These are phyloP conservation scores for Brassica hybrid DNA, from an alignment of 441 rosid species.

Conservation along the genomic window DNA sequence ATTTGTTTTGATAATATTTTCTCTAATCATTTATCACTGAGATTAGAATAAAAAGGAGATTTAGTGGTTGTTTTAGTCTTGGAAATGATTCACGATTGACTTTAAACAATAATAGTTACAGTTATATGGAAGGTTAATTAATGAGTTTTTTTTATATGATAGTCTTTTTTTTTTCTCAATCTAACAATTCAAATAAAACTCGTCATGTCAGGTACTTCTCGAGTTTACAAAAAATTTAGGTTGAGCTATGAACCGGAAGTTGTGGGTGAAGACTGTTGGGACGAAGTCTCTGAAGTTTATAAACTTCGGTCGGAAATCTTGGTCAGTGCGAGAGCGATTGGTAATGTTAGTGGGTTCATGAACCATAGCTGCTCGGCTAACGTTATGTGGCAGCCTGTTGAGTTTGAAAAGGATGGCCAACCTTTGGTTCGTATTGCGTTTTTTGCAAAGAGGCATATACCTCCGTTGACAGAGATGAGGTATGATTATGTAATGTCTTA, in stretches of 20 bases:
- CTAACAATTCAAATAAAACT: too few relatives aligned
- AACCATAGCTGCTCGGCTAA: slow-evolving; percentile 57
- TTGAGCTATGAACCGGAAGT: background rate
- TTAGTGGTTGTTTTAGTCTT: background rate
- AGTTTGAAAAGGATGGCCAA: slow-evolving; percentile 12
- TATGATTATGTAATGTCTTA: slow-evolving; percentile 47
- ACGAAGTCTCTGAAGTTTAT: slow-evolving; percentile 1
- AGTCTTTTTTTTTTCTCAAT: too few relatives aligned
- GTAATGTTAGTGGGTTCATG: slow-evolving; percentile 55
- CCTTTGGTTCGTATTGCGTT: slow-evolving; percentile 41
- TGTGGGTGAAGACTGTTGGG: slow-evolving; percentile 12
- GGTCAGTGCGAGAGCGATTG: slow-evolving; percentile 40
- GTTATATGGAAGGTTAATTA: too few relatives aligned
- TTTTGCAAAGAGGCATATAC: slow-evolving; percentile 48
- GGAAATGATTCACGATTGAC: background rate
- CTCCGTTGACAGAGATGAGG: slow-evolving; percentile 53
- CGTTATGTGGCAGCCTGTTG: too few relatives aligned
- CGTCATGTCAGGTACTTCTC: background rate
- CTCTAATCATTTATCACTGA: background rate
- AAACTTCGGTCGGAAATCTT: background rate
- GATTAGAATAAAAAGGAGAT: background rate
- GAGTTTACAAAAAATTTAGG: background rate
- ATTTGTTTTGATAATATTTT: background rate
- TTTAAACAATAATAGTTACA: too few relatives aligned
- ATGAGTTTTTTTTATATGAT: too few relatives aligned